Percentiles rank a stretch among this genome's conserved stretches.
Evolutionary conservation across 2,329 filamentous ascomycete species (phyloP).

Genomic region (Colletotrichum sp.): DNA sequence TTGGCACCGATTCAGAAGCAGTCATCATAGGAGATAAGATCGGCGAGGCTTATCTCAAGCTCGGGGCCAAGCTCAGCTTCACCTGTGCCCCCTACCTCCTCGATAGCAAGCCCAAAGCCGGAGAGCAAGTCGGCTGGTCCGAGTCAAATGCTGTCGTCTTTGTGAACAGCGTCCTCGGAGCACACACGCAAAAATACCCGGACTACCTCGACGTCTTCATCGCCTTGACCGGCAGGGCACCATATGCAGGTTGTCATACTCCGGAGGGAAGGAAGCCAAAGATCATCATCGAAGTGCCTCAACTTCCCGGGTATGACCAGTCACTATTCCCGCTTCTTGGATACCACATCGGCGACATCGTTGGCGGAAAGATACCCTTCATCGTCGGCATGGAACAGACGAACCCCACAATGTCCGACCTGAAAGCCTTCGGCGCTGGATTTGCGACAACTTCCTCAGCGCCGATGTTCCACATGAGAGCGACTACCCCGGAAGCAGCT

Average conservation of each 20-base stretch:
- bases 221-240: conserved; percentile 50
- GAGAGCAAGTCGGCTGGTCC: conserved; percentile 47
- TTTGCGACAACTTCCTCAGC: conserved; percentile 47
- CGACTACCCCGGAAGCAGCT: conserved; percentile 41
- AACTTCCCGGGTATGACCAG: conserved; percentile 38
- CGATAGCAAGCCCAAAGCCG: conserved; percentile 27
- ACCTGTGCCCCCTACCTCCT: conserved; percentile 50
- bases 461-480: conserved; percentile 48
- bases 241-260: conserved; percentile 47
- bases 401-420: conserved; percentile 29
- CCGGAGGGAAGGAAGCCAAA: not conserved
- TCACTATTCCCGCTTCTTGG: conserved; percentile 43
- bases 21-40: conserved; percentile 35
- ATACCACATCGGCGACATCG: conserved; percentile 36
- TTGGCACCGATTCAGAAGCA: conserved; percentile 29
- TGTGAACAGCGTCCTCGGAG: conserved; percentile 50
- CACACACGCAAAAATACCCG: conserved; percentile 49
- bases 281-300: conserved; percentile 39
- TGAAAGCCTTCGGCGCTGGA: conserved; percentile 49
- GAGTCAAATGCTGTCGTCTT: conserved; percentile 52
- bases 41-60: conserved; percentile 39
- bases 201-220: conserved; percentile 49
- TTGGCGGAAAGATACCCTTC: conserved; percentile 36
- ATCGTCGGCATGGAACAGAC: conserved; percentile 36
- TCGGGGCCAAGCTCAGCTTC: conserved; percentile 45